phyloP scores from a whole-genome alignment of 768 basidiomycete genomes.

The Lyophyllum shimeji region DNA sequence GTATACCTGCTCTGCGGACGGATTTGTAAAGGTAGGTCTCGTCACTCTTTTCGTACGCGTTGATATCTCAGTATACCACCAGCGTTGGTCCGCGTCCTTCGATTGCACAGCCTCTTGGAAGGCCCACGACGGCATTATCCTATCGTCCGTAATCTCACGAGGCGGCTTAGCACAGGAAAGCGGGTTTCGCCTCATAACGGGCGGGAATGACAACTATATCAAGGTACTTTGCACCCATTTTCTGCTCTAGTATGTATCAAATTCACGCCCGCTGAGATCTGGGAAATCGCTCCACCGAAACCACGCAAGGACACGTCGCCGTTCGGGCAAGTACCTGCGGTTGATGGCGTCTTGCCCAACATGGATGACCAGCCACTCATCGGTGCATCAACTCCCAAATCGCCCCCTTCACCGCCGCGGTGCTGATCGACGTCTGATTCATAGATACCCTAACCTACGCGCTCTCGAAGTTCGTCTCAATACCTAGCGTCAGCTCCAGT shows the following conservation, averaged over 20 bases:
- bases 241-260: neutral
- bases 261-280: conserved; percentile 37
- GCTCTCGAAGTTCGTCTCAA: conserved; percentile 81
- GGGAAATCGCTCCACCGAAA: conserved; percentile 45
- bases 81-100: conserved; percentile 86
- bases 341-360: neutral
- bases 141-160: conserved; percentile 70
- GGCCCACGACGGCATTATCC: conserved; percentile 78
- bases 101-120: conserved; percentile 82
- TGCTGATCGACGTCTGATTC: neutral
- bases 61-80: neutral
- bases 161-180: conserved; percentile 24
- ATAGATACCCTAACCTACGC: conserved; percentile 76
- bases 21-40: conserved; percentile 61
- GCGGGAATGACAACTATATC: conserved; percentile 83
- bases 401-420: neutral
- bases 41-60: neutral
- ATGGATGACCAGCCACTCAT: conserved; percentile 2
- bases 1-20: conserved; percentile 66
- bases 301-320: conserved; percentile 16
- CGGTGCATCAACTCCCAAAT: conserved; percentile 5
- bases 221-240: conserved; percentile 51
- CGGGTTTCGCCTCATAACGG: conserved; percentile 59
- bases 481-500: conserved; percentile 80
- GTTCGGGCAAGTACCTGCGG: neutral